A percentile compares a stretch with the other conserved stretches of the same genome.
Conservation (phyloP, 2,329 filamentous ascomycete species). For the Beauveria caledonica region DNA sequence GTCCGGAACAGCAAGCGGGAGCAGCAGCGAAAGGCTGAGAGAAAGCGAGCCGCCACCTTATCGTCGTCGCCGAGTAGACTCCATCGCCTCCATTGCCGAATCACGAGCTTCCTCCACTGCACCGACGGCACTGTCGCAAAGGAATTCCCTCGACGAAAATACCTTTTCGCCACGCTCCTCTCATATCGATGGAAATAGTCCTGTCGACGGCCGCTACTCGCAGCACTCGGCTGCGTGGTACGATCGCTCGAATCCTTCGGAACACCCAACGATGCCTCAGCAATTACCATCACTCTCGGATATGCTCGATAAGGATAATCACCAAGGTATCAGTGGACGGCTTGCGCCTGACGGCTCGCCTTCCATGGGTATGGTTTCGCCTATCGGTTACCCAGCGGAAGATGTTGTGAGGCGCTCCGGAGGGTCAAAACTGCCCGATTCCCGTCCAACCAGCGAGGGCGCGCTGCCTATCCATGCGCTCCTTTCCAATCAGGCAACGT, state of each 20-base stretch:
- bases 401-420: not conserved
- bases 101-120: slow-evolving; percentile 35
- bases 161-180: slow-evolving; percentile 34
- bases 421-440: slow-evolving; percentile 15
- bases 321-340: not conserved
- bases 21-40: slow-evolving; percentile 38
- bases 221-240: slow-evolving; percentile 22
- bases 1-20: slow-evolving; percentile 29
- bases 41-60: slow-evolving; percentile 41
- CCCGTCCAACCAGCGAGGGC: slow-evolving; percentile 40
- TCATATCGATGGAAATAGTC: slow-evolving; percentile 28
- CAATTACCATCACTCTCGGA: slow-evolving; percentile 40
- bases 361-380: not conserved
- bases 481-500: slow-evolving; percentile 31
- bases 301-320: slow-evolving; percentile 32
- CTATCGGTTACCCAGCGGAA: not conserved
- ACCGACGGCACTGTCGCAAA: slow-evolving; percentile 26
- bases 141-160: slow-evolving; percentile 33
- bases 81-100: slow-evolving; percentile 37
- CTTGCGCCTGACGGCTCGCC: not conserved
- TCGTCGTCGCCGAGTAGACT: slow-evolving; percentile 40
- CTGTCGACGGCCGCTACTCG: slow-evolving; percentile 20
- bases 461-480: slow-evolving; percentile 47
- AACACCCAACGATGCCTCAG: slow-evolving; percentile 20
- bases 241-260: slow-evolving; percentile 16